Evolutionary conservation across 1,284 basidiomycete genomes (phyloP), one percentile per base, ranked within the genome.

Genomic region (Fomitopsis pinicola): DNA sequence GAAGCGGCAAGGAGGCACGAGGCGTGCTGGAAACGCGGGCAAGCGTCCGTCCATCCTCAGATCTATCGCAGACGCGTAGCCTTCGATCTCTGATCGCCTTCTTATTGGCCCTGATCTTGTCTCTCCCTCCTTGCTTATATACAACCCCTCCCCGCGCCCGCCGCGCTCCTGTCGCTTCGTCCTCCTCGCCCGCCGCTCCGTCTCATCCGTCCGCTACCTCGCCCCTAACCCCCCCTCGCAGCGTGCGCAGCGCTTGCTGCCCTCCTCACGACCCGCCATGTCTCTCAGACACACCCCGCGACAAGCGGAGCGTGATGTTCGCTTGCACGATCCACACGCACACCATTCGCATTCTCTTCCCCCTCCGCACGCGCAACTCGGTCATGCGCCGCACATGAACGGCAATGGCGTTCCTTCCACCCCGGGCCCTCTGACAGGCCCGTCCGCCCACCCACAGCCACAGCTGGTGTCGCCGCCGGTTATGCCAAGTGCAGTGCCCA

Each of bases 241-340:
- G 59, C 64, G 55, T 57, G 58, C 68, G 67, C 58, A 36, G 52
- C 52, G 7, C 65, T 65, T 66, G 69, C 67, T 66, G 50, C 45
- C 68, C 61, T 66, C 64, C 62, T 64, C 64, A 65, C 61, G 66
- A 71, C 64, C 48, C 62, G 44, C 73, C 72, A 88, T 89, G 87
- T 82, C 87, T 66, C 79, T 81, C 67, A 77, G 88, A 71, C 86
- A 87, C 70, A 73, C 82, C 45, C 79, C 84, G 64, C 84, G 86
- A 68, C 84, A 82, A 66, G 71, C 79, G 33, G 85, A 87, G 62
- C 77, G 84, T 68, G 86, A 89, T 72, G 78, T 84, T 42, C 82
- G 85, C 64, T 82, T 87, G 71, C 87, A 86, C 67, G 87, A 88
- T 53, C 76, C 82, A 30, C 75, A 77, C 57, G 62, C 76, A 22